These are phyloP conservation scores for Excoecaria agallocha DNA, from an alignment of 345 rosid genomes.

Conservation along the genomic window DNA sequence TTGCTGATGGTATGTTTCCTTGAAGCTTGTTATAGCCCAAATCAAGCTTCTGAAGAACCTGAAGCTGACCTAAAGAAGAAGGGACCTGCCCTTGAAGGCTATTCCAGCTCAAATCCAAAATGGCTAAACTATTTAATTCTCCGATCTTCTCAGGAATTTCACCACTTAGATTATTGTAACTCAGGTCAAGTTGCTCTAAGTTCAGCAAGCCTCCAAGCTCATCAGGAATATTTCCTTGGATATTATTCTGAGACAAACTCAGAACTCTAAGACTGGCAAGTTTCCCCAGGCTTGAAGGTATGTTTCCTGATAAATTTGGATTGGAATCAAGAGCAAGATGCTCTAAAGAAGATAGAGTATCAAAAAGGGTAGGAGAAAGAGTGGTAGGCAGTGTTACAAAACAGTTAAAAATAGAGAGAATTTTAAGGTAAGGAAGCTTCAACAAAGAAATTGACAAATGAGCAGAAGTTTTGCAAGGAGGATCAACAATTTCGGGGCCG, in stretches of 20 bases:
- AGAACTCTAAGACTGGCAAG: conserved; percentile 30
- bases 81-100: conserved; percentile 35
- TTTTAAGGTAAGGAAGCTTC: conserved; percentile 40
- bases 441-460: conserved; percentile 35
- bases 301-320: conserved; percentile 37
- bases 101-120: conserved; percentile 46
- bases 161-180: conserved; percentile 44
- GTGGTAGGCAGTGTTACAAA: conserved; percentile 27
- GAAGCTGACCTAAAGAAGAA: conserved; percentile 34
- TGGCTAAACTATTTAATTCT: conserved; percentile 28
- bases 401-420: conserved; percentile 44
- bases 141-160: conserved; percentile 42
- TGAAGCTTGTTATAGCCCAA: conserved; percentile 35
- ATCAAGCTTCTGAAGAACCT: conserved; percentile 42
- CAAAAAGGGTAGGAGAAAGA: conserved; percentile 34
- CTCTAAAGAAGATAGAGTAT: conserved; percentile 34
- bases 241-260: conserved; percentile 37
- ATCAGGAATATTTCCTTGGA: conserved; percentile 35
- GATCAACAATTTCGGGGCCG: conserved; percentile 39
- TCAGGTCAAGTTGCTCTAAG: conserved; percentile 44
- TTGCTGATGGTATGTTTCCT: conserved; percentile 29
- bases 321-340: conserved; percentile 42
- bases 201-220: conserved; percentile 32
- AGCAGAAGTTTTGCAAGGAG: conserved; percentile 44
- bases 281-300: conserved; percentile 34